Percentiles rank a stretch among this genome's conserved stretches.
Conservation (phyloP, 768 basidiomycete genomes). For the Phaeolepiota aurea region DNA sequence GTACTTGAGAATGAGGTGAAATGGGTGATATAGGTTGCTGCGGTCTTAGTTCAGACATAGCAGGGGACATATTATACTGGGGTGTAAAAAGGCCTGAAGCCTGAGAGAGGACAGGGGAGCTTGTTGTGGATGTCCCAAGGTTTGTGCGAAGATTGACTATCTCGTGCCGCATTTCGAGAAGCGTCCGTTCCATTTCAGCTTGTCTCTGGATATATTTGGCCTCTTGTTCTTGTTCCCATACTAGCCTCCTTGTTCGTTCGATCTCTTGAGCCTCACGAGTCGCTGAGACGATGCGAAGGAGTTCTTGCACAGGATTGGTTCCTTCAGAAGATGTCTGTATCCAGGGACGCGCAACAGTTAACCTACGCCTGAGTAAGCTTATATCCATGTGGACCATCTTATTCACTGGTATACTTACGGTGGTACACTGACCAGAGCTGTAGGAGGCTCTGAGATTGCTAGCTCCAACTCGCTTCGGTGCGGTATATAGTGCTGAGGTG, state of each 20-base stretch:
- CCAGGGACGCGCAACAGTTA: conserved; percentile 4
- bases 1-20: conserved; percentile 26
- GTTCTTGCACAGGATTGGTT: conserved; percentile 45
- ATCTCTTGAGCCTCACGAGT: conserved; percentile 53
- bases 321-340: conserved; percentile 24
- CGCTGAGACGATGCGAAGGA: conserved; percentile 47
- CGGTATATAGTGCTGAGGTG: conserved; percentile 33
- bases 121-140: not conserved
- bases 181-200: conserved; percentile 49
- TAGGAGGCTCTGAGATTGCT: conserved; percentile 41
- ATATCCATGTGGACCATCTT: not conserved
- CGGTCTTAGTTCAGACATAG: conserved; percentile 17
- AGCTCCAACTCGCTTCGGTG: conserved; percentile 61
- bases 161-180: conserved; percentile 23
- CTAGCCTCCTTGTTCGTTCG: conserved; percentile 48
- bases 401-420: conserved; percentile 23
- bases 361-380: not conserved
- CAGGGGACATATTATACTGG: conserved; percentile 21
- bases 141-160: conserved; percentile 12
- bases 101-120: conserved; percentile 6
- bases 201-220: conserved; percentile 44
- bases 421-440: conserved; percentile 21
- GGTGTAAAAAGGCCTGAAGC: conserved; percentile 18
- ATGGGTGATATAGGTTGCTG: conserved; percentile 24
- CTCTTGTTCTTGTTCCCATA: conserved; percentile 70